phyloP scores from a whole-genome alignment of 2,329 filamentous ascomycete genomes.

The Apiospora malaysiana region DNA sequence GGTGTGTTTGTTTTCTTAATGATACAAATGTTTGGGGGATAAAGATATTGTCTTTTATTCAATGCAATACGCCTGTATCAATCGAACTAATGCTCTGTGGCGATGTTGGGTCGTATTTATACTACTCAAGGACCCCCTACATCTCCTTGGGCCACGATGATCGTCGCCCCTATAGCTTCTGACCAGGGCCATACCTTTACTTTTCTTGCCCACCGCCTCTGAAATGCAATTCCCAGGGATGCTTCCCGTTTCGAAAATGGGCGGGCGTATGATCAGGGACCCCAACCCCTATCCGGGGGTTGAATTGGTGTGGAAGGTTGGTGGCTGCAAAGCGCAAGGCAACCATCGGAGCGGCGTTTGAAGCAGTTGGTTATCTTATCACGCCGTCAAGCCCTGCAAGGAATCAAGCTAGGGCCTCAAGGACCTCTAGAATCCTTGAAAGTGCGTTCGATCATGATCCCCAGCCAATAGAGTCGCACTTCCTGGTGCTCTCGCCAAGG shows the following conservation, averaged over 20 bases:
- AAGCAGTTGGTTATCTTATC: neutral
- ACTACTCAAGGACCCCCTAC: neutral
- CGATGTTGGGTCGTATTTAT: neutral
- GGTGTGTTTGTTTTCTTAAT: neutral
- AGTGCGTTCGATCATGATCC: too few species aligned
- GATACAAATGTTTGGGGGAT: neutral
- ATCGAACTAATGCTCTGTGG: neutral
- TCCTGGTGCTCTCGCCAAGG: neutral
- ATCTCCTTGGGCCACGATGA: neutral
- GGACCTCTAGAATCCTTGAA: neutral
- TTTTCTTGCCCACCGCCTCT: neutral
- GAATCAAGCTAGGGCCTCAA: neutral
- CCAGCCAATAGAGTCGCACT: neutral
- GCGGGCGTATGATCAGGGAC: neutral
- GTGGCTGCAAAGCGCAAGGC: neutral
- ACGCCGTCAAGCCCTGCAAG: neutral
- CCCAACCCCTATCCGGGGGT: neutral
- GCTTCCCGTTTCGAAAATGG: neutral
- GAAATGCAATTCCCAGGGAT: neutral
- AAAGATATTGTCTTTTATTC: too few species aligned
- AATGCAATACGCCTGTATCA: too few species aligned
- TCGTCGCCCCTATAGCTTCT: neutral
- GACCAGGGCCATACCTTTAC: neutral
- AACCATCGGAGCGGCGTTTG: neutral
- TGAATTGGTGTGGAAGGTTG: neutral